These are phyloP conservation scores for Ciborinia camelliae DNA, from an alignment of 2,329 filamentous ascomycete genomes.

Conservation along the genomic window DNA sequence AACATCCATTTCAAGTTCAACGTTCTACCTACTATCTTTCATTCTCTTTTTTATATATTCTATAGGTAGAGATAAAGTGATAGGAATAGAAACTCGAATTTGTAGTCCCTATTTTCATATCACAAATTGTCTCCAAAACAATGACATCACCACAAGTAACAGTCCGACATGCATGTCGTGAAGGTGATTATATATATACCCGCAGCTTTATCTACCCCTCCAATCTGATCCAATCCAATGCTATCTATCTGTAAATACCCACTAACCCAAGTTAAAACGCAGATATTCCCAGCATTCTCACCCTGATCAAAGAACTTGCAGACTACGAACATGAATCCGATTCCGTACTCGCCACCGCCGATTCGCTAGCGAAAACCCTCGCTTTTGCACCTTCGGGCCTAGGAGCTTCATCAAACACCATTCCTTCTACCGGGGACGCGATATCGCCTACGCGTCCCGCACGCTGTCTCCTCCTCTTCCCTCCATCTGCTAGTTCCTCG, in stretches of 20 bases:
- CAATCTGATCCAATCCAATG: background rate
- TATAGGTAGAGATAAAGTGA: too few species aligned
- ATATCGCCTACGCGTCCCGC: constrained; percentile 61
- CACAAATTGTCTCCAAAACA: background rate
- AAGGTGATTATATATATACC: background rate
- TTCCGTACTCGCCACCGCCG: constrained; percentile 73
- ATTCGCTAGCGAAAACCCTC: constrained; percentile 69
- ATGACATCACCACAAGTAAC: constrained; percentile 7
- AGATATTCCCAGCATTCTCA: constrained; percentile 82
- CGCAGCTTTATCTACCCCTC: background rate
- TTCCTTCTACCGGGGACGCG: constrained; percentile 47
- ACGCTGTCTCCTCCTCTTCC: constrained; percentile 67
- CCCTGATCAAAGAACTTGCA: constrained; percentile 80
- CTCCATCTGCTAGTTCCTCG: constrained; percentile 39
- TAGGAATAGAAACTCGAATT: too few species aligned
- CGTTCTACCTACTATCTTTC: background rate
- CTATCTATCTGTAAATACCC: too few species aligned
- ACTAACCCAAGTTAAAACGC: constrained; percentile 4
- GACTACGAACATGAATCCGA: constrained; percentile 78
- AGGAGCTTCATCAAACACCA: constrained; percentile 45
- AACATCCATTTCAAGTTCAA: background rate
- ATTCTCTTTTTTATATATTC: background rate
- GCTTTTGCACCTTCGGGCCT: constrained; percentile 60
- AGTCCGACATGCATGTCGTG: constrained; percentile 13
- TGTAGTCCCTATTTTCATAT: background rate